Base-by-base conservation (phyloP, 345 rosid species). In the Geranium brycei region DNA sequence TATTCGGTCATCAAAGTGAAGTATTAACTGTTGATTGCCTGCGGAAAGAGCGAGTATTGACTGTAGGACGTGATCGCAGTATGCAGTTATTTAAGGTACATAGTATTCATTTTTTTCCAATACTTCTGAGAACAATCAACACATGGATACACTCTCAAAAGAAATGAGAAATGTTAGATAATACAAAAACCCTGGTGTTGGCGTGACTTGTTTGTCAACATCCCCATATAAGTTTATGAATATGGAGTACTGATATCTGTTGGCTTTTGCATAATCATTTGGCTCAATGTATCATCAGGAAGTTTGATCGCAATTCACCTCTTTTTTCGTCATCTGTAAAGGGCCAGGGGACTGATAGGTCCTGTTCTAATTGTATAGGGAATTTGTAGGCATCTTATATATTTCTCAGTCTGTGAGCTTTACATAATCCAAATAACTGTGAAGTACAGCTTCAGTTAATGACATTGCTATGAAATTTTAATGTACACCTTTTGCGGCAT, bases 1-100 rank as follows among this genome's bases (percentile, higher is more conserved):
- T 76, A 70, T 87, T 81, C 77, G 99, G 99, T 64, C 95, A 87
- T 72, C 91, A 87, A 67, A 86, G 81, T 81, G 97, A 95, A 73
- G 64, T 95, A 31, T 68, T 91, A 71, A 70, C 83, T 11, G 62
- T 91, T 66, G 91, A 91, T 80, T 82, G 85, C 77, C 75, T 95
- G 55, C 72, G 90, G 60, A 89, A 81, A 74, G 99, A 91, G 62
- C 85, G 95, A 63, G 86, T 82, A 14, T 77, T 91, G 69, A 75
- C 91, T 6, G 89, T 79, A 66, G 97, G 85, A 63, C 93, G 96
- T 75, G 97, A 95, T 79, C 82, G 96, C 71, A 85, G 80, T 56
- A 84, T 95, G 97, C 95, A 78, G 62, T 71, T 80, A 68, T 84
- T 75, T 64, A 84, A 81, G 86, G 88, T 81, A 64, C 10, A 17